phyloP scores from a whole-genome alignment of 257 asterid species.

The Solanum dulcamara region DNA sequence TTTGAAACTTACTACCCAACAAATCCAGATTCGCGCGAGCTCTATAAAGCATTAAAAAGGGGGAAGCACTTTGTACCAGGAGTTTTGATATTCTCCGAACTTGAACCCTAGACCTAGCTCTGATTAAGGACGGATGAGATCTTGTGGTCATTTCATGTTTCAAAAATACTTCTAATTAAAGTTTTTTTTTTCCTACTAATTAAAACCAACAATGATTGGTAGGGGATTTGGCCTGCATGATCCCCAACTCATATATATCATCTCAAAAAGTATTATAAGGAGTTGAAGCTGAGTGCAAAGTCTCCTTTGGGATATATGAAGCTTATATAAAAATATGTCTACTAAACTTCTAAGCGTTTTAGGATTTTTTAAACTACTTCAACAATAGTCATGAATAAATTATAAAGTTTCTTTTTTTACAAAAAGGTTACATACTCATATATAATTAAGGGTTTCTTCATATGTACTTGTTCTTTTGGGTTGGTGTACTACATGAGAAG shows the following conservation, averaged over 20 bases:
- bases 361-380: background rate
- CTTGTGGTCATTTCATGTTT: background rate
- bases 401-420: background rate
- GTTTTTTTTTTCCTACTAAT: background rate
- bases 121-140: background rate
- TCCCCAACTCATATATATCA: background rate
- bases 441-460: background rate
- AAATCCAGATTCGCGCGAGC: background rate
- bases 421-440: background rate
- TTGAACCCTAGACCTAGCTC: background rate
- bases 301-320: too few species aligned
- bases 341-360: background rate
- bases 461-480: background rate
- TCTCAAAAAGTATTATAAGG: background rate
- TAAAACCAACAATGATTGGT: background rate
- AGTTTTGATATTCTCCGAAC: background rate
- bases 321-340: background rate
- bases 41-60: background rate
- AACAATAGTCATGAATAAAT: background rate
- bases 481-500: background rate
- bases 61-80: background rate
- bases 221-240: background rate
- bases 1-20: background rate
- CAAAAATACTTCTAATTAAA: background rate
- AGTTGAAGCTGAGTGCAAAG: too few species aligned